Evolutionary conservation across 176 grass and related monocot genomes (phyloP).

Genomic region (Themeda triandra): DNA sequence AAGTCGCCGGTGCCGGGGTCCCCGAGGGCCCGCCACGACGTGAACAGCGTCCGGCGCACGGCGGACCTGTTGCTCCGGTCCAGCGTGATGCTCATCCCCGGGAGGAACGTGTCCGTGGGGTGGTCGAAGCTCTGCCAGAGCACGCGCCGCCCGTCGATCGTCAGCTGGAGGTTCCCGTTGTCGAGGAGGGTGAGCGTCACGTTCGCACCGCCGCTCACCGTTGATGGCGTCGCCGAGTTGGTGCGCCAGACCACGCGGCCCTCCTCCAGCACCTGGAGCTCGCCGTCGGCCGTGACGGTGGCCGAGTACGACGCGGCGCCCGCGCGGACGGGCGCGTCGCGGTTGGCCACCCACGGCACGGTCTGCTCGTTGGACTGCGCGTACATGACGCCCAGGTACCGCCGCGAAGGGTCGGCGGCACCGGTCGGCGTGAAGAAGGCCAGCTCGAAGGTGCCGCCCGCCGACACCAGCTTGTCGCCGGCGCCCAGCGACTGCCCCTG

Average conservation of each 20-base stretch:
- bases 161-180: constrained; percentile 42
- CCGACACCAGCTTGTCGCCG: constrained; percentile 34
- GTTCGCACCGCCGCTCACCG: not conserved
- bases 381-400: constrained; percentile 63
- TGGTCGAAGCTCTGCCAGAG: constrained; percentile 57
- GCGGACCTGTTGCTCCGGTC: not conserved
- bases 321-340: constrained; percentile 35
- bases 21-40: constrained; percentile 47
- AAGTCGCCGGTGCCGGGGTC: constrained; percentile 53
- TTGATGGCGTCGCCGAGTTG: not conserved
- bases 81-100: constrained; percentile 52
- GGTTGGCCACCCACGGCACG: constrained; percentile 71
- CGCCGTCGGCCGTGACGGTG: constrained; percentile 33
- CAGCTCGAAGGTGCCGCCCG: constrained; percentile 36
- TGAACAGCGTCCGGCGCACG: constrained; percentile 34
- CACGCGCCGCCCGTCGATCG: not conserved
- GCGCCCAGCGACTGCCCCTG: constrained; percentile 35
- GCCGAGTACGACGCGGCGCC: constrained; percentile 16
- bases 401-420: constrained; percentile 9
- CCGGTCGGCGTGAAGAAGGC: constrained; percentile 44
- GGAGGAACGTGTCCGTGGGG: constrained; percentile 62
- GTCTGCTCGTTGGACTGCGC: constrained; percentile 25
- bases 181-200: constrained; percentile 18
- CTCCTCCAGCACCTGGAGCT: constrained; percentile 40
- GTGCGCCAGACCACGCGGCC: constrained; percentile 39